Conservation (phyloP, 371 early-diverging fungal genomes). For the Actinomucor elegans region DNA sequence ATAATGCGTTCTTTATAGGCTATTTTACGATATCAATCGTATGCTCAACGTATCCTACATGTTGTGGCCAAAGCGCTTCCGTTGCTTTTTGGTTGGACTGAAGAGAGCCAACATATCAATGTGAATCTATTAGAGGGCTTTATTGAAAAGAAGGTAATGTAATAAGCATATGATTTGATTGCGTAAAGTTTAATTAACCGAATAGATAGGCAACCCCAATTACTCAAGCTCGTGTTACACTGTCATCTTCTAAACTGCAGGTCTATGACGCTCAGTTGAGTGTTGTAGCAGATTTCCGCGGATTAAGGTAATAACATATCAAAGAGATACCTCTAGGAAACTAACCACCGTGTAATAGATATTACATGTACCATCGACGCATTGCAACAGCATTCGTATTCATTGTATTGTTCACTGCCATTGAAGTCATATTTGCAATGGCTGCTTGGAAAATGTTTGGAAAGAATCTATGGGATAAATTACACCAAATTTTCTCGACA, state of each 20-base stretch:
- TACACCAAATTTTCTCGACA: slow-evolving; percentile 25
- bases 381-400: slow-evolving; percentile 71
- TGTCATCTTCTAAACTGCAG: slow-evolving; percentile 70
- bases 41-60: slow-evolving; percentile 59
- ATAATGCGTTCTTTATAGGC: slow-evolving; percentile 40
- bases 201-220: slow-evolving; percentile 51
- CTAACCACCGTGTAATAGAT: no score
- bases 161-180: neutral
- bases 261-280: slow-evolving; percentile 69
- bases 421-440: slow-evolving; percentile 70
- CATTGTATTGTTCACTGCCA: slow-evolving; percentile 68
- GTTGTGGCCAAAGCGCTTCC: slow-evolving; percentile 69
- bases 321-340: no score
- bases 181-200: neutral
- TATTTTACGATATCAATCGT: slow-evolving; percentile 75
- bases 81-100: slow-evolving; percentile 62
- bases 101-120: slow-evolving; percentile 71
- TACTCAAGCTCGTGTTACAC: slow-evolving; percentile 60
- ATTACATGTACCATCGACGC: slow-evolving; percentile 88
- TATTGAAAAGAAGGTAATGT: slow-evolving; percentile 57
- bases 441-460: slow-evolving; percentile 72
- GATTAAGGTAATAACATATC: slow-evolving; percentile 29
- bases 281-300: slow-evolving; percentile 80
- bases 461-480: slow-evolving; percentile 41
- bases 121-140: slow-evolving; percentile 70